Base-by-base conservation (phyloP, 371 early-diverging fungal species). In the Apophysomyces trapeziformis region DNA sequence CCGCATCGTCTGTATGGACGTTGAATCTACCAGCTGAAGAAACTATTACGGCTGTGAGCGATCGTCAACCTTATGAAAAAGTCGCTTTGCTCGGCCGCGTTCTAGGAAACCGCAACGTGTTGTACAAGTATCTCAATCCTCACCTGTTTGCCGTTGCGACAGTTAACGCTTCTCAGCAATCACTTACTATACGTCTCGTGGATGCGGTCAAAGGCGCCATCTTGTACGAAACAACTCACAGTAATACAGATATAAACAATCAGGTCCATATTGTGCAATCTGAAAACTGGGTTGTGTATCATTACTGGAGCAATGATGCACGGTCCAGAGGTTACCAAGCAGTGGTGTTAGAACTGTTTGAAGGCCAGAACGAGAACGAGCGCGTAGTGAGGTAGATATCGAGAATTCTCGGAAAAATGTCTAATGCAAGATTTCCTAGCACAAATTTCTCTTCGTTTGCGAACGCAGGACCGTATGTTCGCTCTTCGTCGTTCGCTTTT, bases 91-190 rank as follows among this genome's bases (percentile, higher is more conserved):
- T 95, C 18, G 99, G 99, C 6, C 90, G 95, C 11, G 96, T 96
- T 5, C 87, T 96, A 8, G 97, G 96, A 61, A 90, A 96, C 75
- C 93, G 99, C 26, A 88, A 91, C 39, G 98, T 98, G 12, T 84
- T 93, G 32, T 98, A 95, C 91, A 98, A 98, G 78, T 98, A 97
- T 76, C 85, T 97, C 67, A 97, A 96, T 77, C 96, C 97, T 46
- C 92, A 98, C 76, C 69, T 92, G 60, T 75, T 94, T 45, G 86
- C 92, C 2, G 74, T 94, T 21, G 84, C 89, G 44, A 90, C 90
- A 7, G 63, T 63, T 9, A 57, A 63, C 41, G 58, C 57, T 13
- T 68, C 60, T 14, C 75, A 69, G 11, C 67, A 69, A n/a, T 70
- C 76, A 5, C 61, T 89, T 46, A 82, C 71, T 35, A 69, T 90